These are phyloP conservation scores for Diaporthe eres DNA, from an alignment of 2,329 filamentous ascomycete genomes.

Conservation along the genomic window DNA sequence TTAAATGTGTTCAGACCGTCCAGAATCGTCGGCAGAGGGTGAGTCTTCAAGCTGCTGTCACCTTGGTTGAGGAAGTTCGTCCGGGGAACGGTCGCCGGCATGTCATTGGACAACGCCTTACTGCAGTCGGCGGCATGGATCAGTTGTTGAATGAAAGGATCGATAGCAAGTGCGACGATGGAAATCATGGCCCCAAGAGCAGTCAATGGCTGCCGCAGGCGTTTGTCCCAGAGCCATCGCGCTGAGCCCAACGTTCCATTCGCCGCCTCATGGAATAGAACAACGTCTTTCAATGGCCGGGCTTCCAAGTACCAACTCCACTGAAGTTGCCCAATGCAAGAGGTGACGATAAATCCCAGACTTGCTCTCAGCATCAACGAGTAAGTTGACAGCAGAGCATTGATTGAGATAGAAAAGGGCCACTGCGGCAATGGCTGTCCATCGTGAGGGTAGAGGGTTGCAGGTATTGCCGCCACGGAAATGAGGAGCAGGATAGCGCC, in stretches of 20 bases:
- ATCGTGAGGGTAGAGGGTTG: constrained; percentile 14
- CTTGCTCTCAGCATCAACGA: constrained; percentile 13
- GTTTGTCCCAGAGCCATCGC: not conserved
- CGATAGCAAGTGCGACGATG: constrained; percentile 12
- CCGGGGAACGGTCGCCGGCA: not conserved
- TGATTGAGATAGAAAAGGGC: constrained; percentile 29
- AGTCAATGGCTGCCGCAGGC: constrained; percentile 10
- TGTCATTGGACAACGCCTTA: not conserved
- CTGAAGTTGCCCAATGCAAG: constrained; percentile 30
- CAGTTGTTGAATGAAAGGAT: constrained; percentile 36
- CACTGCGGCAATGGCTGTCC: constrained; percentile 31
- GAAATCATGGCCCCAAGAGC: constrained; percentile 18
- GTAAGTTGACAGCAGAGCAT: constrained; percentile 25
- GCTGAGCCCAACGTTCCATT: not conserved
- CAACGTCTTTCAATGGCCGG: constrained; percentile 14
- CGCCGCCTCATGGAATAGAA: not conserved
- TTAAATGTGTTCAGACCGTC: not conserved
- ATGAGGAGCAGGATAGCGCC: constrained; percentile 3
- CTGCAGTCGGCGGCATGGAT: constrained; percentile 8
- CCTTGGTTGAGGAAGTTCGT: constrained; percentile 3
- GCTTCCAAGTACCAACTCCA: constrained; percentile 29
- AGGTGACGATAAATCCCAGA: constrained; percentile 4
- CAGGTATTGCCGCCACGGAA: constrained; percentile 1
- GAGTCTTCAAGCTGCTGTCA: not conserved
- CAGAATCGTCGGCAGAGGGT: not conserved